Conservation (phyloP, 2,329 filamentous ascomycete genomes). For the Zopfia rhizophila region DNA sequence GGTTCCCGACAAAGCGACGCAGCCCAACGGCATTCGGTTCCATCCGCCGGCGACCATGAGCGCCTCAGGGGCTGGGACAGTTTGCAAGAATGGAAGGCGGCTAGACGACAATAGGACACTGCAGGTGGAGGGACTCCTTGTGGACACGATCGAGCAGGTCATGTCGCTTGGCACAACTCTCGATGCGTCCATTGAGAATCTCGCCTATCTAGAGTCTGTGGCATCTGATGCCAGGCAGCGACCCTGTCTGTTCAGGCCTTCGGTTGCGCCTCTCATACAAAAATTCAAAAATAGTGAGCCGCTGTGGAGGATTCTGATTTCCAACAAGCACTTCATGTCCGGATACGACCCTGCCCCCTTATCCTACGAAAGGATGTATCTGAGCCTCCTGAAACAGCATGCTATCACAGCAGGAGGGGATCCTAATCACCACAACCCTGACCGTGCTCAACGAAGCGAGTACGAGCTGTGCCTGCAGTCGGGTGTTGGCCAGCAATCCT, state of each 20-base stretch:
- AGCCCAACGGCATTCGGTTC: not conserved
- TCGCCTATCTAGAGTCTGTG: no score
- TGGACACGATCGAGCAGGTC: not conserved
- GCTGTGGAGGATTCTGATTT: not conserved
- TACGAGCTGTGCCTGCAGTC: not conserved
- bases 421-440: no score
- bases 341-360: not conserved
- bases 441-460: no score
- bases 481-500: not conserved
- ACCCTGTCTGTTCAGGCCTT: no score
- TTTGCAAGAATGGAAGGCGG: not conserved
- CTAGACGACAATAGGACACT: not conserved
- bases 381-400: not conserved
- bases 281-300: not conserved
- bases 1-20: no score
- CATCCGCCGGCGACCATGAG: not conserved
- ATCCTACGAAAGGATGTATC: not conserved
- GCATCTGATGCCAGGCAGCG: no score
- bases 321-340: not conserved
- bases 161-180: not conserved
- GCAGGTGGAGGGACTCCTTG: not conserved
- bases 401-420: not conserved
- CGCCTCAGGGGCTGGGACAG: not conserved
- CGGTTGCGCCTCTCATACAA: no score
- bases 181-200: not conserved